Base-by-base conservation (phyloP, 805 yeast species). In the Lipomyces oligophaga region DNA sequence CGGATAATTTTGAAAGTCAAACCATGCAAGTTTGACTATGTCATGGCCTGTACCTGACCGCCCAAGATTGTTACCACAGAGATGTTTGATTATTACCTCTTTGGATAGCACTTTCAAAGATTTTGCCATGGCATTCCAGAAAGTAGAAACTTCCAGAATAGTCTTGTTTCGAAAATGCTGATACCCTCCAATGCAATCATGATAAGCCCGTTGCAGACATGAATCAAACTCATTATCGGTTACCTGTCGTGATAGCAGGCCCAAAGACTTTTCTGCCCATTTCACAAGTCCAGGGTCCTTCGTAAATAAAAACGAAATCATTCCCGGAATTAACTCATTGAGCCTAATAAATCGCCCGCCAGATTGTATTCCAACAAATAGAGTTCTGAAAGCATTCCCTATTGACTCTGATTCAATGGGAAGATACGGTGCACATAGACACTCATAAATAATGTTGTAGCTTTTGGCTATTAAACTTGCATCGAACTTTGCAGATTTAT, bases 1-100 rank as follows among this genome's bases (percentile, higher is more conserved):
- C 5, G 63, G 65, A 31, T 60, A 65, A 0, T 52, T 35, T 57
- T 64, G 61, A 54, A 67, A 15, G 61, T 63, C 27, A 63, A 58
- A 36, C 63, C 68, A 41, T 58, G 60, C 11, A 60, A 65, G 41
- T 53, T 61, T 36, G 50, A 59, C 35, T 58, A 60, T 8, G 62
- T 55, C 44, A 15, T 47, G 41, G 16, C 35, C 54, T 5, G 41
- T 25, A n/a, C n/a, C n/a, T n/a, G 46, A 18, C 6, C 44, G 42
- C 11, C 40, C 21, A 8, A 39, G 34, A 26, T 34, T 34, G 6
- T 34, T 33, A 6, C 47, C 45, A 31, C 54, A 50, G 45, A 44
- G 45, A 28, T 41, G 44, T 20, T 31, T 34, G 16, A 47, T 15
- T 13, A 50, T 35, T 11, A 50, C 55, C 6, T 38, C 34, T 34